phyloP scores from a whole-genome alignment of 192 early-diverging fungal genomes.

The Geranomyces variabilis region DNA sequence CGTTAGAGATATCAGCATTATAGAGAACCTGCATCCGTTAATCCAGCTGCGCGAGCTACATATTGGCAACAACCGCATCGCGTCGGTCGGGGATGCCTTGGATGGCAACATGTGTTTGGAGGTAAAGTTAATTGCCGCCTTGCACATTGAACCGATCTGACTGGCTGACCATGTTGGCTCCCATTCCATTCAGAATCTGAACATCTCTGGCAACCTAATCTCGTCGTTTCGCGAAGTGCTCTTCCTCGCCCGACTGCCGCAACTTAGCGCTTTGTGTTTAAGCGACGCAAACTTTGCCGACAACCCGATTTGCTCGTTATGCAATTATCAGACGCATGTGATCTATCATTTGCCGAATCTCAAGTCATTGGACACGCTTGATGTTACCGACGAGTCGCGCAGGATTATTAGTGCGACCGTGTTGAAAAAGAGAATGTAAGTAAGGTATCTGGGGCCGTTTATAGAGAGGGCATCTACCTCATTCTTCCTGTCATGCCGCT shows the following conservation, averaged over 20 bases:
- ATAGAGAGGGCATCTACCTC: neutral
- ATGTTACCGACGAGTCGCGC: slow-evolving; percentile 60
- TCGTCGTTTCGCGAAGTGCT: slow-evolving; percentile 63
- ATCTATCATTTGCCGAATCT: slow-evolving; percentile 61
- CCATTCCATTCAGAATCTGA: slow-evolving; percentile 40
- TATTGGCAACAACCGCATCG: slow-evolving; percentile 51
- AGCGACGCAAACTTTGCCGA: slow-evolving; percentile 59
- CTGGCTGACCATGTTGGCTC: neutral
- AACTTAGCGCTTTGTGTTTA: slow-evolving; percentile 51
- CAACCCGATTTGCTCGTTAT: slow-evolving; percentile 61
- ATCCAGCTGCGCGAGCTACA: slow-evolving; percentile 44
- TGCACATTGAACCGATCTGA: no score
- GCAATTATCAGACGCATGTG: slow-evolving; percentile 67
- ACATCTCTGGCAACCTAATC: slow-evolving; percentile 58
- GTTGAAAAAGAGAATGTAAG: slow-evolving; percentile 65
- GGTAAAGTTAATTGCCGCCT: slow-evolving; percentile 1
- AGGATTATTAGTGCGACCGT: slow-evolving; percentile 60
- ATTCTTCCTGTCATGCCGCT: slow-evolving; percentile 13
- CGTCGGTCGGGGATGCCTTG: slow-evolving; percentile 50
- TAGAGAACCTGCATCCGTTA: slow-evolving; percentile 47
- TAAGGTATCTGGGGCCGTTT: neutral
- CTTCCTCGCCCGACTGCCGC: slow-evolving; percentile 51
- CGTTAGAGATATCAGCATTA: slow-evolving; percentile 44
- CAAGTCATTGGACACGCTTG: slow-evolving; percentile 54
- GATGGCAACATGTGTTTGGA: slow-evolving; percentile 39